Evolutionary conservation across 2,329 filamentous ascomycete species (phyloP).

Genomic region (Cercospora beticola): DNA sequence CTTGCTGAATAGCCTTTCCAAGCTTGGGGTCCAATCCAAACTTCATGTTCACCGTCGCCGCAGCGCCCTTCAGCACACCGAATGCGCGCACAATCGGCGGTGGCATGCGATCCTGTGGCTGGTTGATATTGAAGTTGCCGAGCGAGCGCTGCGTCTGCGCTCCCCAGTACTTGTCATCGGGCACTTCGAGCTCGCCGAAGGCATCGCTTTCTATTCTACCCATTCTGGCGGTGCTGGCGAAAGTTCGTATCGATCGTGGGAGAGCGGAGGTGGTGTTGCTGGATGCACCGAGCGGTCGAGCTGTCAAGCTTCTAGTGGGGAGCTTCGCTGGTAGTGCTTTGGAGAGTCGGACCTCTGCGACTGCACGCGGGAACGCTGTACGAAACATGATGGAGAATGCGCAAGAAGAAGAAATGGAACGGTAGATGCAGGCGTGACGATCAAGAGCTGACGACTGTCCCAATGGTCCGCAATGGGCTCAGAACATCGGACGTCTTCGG

Average conservation of each 20-base stretch:
- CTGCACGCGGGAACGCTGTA: slow-evolving; percentile 19
- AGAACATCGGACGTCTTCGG: slow-evolving; percentile 4
- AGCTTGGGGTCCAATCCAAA: slow-evolving; percentile 89
- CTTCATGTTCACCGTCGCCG: slow-evolving; percentile 91
- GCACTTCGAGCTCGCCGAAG: slow-evolving; percentile 94
- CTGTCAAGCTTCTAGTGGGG: slow-evolving; percentile 23
- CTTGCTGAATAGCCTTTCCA: slow-evolving; percentile 90
- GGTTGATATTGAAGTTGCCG: slow-evolving; percentile 98
- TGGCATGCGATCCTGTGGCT: slow-evolving; percentile 98
- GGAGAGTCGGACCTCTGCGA: slow-evolving; percentile 11
- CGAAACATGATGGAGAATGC: slow-evolving; percentile 21
- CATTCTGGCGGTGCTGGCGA: slow-evolving; percentile 39
- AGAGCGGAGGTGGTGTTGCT: slow-evolving; percentile 5
- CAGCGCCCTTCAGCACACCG: slow-evolving; percentile 95
- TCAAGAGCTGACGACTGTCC: neutral
- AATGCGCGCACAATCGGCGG: slow-evolving; percentile 89
- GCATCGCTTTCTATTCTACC: slow-evolving; percentile 85
- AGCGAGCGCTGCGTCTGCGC: slow-evolving; percentile 95
- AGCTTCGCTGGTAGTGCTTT: slow-evolving; percentile 16
- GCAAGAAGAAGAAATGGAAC: neutral
- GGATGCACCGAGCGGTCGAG: slow-evolving; percentile 2
- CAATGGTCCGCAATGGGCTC: neutral
- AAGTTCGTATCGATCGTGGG: slow-evolving; percentile 27
- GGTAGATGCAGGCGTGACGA: neutral
- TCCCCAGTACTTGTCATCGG: slow-evolving; percentile 95